phyloP scores from a whole-genome alignment of 177 flowering plant species.

The Tripterygium wilfordii region DNA sequence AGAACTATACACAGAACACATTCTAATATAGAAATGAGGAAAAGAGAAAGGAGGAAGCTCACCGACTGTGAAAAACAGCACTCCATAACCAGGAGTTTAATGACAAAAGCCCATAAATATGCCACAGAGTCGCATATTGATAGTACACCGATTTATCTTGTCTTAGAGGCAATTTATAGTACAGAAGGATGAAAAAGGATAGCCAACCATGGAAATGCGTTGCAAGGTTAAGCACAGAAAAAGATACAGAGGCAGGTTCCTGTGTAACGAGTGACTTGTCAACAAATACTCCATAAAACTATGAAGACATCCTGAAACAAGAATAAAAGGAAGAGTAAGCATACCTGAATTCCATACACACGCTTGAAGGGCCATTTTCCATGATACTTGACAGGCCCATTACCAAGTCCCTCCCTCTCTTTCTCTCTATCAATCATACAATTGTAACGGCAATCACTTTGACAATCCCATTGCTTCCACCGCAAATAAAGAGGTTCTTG shows the following conservation, averaged over 20 bases:
- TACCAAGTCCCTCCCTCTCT: constrained; percentile 27
- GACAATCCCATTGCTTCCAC: constrained; percentile 50
- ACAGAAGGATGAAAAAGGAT: constrained; percentile 31
- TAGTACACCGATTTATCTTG: constrained; percentile 25
- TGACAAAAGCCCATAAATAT: constrained; percentile 35
- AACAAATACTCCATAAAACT: constrained; percentile 1
- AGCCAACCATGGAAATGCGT: constrained; percentile 49
- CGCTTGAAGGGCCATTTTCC: constrained; percentile 52
- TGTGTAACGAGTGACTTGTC: constrained; percentile 10
- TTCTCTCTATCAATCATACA: constrained; percentile 42
- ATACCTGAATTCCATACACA: constrained; percentile 37
- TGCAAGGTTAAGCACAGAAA: constrained; percentile 42
- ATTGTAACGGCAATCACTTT: constrained; percentile 39
- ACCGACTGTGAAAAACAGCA: constrained; percentile 45
- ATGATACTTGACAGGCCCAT: constrained; percentile 37
- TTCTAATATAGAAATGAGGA: neutral
- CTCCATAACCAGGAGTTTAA: constrained; percentile 57
- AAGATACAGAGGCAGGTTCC: constrained; percentile 44
- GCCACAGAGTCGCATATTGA: constrained; percentile 33
- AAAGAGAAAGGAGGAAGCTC: constrained; percentile 6
- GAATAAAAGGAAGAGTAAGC: constrained; percentile 4
- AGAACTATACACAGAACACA: neutral
- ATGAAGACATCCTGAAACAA: neutral
- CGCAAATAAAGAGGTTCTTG: constrained; percentile 27
- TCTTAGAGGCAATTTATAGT: constrained; percentile 38